Evolutionary conservation across 306 rosid genomes (phyloP), one percentile per base, ranked within the genome.

Genomic region (Herpetospermum pedunculosum): DNA sequence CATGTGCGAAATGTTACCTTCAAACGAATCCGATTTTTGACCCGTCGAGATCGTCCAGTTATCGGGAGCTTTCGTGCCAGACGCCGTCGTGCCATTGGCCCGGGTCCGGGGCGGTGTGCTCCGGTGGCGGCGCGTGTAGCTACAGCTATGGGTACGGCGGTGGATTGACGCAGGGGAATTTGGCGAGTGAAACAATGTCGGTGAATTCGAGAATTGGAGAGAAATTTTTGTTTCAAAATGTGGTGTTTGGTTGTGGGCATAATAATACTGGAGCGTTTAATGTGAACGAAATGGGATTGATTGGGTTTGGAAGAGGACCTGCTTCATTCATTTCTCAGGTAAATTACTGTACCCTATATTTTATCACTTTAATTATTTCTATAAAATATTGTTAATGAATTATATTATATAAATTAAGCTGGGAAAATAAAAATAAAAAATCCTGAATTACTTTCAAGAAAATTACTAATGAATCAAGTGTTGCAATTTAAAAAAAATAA

Each of bases 261-360:
- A 0, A 44, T 4, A 83, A 82, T 10, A 25, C 0, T 0, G 87
- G 85, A 0, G 34, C 68, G 3, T 82, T 78, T 6, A 3, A 26
- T 0, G 2, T 10, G 0, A n/a, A 30, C 1, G 72, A 71, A 0
- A 83, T 89, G 0, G 97, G 94, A 1, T 59, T 90, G 10, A 85
- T 90, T 4, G 94, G 92, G 0, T 85, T 90, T 0, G 92, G 90
- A 6, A 49, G 77, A 0, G 89, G 92, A 1, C 12, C 50, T 0
- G 15, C 41, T 6, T 90, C 92, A 0, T 79, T 90, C 16, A 30
- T 77, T 15, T 43, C 82, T 13, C 94, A 81, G 26, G n/a, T n/a
- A n/a, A n/a, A n/a, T n/a, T n/a, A n/a, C n/a, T n/a, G n/a, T n/a
- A n/a, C n/a, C n/a, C n/a, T n/a, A n/a, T n/a, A n/a, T n/a, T n/a